Percentiles rank a stretch among this genome's conserved stretches.
These are phyloP conservation scores for Phytopythium helicoides DNA, from an alignment of 352 stramenopile genomes.

Conservation along the genomic window DNA sequence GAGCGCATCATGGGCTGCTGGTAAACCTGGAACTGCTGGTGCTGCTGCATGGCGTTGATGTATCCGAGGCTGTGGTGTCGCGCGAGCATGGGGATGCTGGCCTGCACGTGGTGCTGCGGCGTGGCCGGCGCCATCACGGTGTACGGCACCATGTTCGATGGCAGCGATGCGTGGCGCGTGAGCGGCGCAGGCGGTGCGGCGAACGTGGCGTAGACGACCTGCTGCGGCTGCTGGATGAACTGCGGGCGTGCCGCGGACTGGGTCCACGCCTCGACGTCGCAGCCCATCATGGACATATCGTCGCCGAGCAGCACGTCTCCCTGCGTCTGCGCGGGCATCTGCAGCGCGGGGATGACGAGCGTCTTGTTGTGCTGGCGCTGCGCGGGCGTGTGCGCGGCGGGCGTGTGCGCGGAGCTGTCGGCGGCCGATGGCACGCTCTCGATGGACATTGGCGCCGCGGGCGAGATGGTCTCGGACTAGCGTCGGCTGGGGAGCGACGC, in stretches of 20 bases:
- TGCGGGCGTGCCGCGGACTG: constrained; percentile 27
- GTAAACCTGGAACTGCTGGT: constrained; percentile 24
- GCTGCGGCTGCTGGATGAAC: constrained; percentile 20
- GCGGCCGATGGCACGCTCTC: constrained; percentile 24
- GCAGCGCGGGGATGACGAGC: constrained; percentile 18
- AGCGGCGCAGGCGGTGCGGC: constrained; percentile 48
- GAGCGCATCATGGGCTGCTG: constrained; percentile 28
- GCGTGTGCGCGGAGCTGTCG: constrained; percentile 6
- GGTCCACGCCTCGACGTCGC: constrained; percentile 58
- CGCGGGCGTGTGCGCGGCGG: constrained; percentile 11
- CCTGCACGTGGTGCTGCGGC: constrained; percentile 19
- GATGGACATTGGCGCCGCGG: constrained; percentile 41
- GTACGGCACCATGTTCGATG: constrained; percentile 47
- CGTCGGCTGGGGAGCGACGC: no score
- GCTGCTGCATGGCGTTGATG: constrained; percentile 44
- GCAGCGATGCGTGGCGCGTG: constrained; percentile 68
- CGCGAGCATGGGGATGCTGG: constrained; percentile 35
- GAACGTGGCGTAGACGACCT: constrained; percentile 29
- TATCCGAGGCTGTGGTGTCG: constrained; percentile 73
- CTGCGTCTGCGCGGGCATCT: constrained; percentile 16
- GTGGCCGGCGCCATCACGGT: constrained; percentile 15
- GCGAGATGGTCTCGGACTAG: not conserved
- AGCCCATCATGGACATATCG: constrained; percentile 68
- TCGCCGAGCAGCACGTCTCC: constrained; percentile 60
- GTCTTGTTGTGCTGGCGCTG: constrained; percentile 7